These are phyloP conservation scores for Pterulicium gracile DNA, from an alignment of 1,284 basidiomycete genomes.

Conservation along the genomic window DNA sequence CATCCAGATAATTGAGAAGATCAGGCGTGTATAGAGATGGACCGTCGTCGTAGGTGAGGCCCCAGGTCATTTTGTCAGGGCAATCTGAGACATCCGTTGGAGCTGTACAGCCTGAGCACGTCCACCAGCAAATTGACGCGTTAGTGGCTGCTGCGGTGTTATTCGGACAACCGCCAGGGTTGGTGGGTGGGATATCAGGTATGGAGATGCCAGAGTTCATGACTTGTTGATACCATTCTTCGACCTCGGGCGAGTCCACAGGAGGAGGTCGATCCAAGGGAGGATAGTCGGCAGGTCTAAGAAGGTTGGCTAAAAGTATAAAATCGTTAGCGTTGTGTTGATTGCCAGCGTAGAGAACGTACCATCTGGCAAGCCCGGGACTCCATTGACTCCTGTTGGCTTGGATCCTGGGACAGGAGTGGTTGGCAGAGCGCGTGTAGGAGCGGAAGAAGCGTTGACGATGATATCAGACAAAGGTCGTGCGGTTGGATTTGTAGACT, in stretches of 20 bases:
- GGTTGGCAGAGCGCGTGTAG: constrained; percentile 10
- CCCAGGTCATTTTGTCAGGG: constrained; percentile 65
- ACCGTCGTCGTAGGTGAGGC: constrained; percentile 65
- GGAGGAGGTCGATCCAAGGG: constrained; percentile 58
- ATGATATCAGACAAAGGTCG: constrained; percentile 15
- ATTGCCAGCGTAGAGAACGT: constrained; percentile 45
- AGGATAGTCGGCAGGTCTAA: constrained; percentile 53
- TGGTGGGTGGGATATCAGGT: constrained; percentile 38
- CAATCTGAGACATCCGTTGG: constrained; percentile 62
- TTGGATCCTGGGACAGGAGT: constrained; percentile 29
- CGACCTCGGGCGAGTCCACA: constrained; percentile 55
- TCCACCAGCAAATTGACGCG: constrained; percentile 72
- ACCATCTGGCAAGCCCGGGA: constrained; percentile 32
- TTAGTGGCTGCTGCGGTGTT: constrained; percentile 52
- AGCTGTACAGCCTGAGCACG: constrained; percentile 68
- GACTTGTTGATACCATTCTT: constrained; percentile 64
- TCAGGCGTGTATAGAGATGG: constrained; percentile 77
- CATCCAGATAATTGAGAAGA: constrained; percentile 57
- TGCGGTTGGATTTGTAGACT: constrained; percentile 12
- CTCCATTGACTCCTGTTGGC: constrained; percentile 30
- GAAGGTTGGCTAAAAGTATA: constrained; percentile 23
- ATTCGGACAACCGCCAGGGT: constrained; percentile 48
- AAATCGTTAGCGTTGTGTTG: constrained; percentile 25
- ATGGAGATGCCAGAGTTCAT: constrained; percentile 40
- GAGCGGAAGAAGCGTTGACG: constrained; percentile 11